Evolutionary conservation across 1,284 basidiomycete genomes (phyloP), one percentile per base, ranked within the genome.

Genomic region (Lentinula novae-zelandiae): DNA sequence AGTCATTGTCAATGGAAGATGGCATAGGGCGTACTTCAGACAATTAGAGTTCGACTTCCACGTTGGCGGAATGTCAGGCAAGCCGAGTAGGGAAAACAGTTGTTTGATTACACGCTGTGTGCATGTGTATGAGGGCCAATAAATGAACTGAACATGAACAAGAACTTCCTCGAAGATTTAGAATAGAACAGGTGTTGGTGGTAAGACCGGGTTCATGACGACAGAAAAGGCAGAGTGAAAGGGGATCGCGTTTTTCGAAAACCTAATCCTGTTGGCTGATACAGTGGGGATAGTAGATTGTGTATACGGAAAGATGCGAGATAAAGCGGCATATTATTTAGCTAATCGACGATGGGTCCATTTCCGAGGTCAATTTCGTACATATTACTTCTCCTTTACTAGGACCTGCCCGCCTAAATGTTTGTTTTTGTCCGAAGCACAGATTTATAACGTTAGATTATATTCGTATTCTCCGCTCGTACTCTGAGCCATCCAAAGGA

Each of bases 401-500:
- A 46, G 17, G n/a, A 20, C 44, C 17, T 20, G 44, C 10, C 17
- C n/a, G 44, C 3, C 42, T 46, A 38, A 12, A 38, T 38, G 20
- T 46, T 27, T 27, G 15, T 13, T 34, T 15, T 15, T n/a, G 12
- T 10, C 22, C 3, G 9, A 49, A n/a, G 5, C 15, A 12, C 31
- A 51, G n/a, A 22, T 12, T 51, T 40, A 93, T 64, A 94, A 79
- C 39, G 90, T 89, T 60, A 95, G 79, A 67, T 89, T 93, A 72
- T 95, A 96, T 71, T 95, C 93, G 73, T 94, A 95, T 72, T 96
- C 93, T 65, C 79, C 84, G 66, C 86, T 85, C 1, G 83, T 80
- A 63, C 83, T 92, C 77, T 95, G 93, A 3, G 92, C 90, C 61
- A 93, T 84, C 94, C 94, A 96, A 17, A 96, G 82, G 2, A 94